Conservation (phyloP, 345 rosid genomes). For the Sisymbrium altissimum region DNA sequence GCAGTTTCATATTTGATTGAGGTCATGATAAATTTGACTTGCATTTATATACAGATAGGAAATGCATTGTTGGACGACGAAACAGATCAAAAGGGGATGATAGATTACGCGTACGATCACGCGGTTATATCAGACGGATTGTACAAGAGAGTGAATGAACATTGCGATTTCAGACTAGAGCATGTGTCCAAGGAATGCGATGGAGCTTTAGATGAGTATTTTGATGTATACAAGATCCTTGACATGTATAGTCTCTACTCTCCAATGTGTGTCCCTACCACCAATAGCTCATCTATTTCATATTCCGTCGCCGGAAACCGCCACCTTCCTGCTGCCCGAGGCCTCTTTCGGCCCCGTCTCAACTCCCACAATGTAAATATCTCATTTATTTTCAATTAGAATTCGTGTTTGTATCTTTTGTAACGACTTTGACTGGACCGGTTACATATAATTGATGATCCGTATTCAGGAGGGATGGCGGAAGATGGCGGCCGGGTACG, state of each 20-base stretch:
- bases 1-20: neutral
- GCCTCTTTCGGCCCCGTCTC: slow-evolving; percentile 39
- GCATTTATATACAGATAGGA: slow-evolving; percentile 52
- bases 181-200: slow-evolving; percentile 35
- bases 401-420: neutral
- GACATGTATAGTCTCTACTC: slow-evolving; percentile 81
- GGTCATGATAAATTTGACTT: neutral
- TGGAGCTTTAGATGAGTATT: slow-evolving; percentile 42
- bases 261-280: slow-evolving; percentile 39
- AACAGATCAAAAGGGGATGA: slow-evolving; percentile 72
- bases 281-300: slow-evolving; percentile 1
- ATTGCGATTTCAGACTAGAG: slow-evolving; percentile 51
- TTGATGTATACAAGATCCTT: slow-evolving; percentile 44
- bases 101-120: slow-evolving; percentile 79
- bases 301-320: slow-evolving; percentile 27
- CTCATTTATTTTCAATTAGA: neutral
- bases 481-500: slow-evolving; percentile 59
- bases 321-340: slow-evolving; percentile 30
- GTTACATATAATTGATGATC: neutral
- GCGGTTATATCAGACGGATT: slow-evolving; percentile 77
- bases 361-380: slow-evolving; percentile 46
- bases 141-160: slow-evolving; percentile 38
- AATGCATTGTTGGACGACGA: slow-evolving; percentile 75
- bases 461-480: slow-evolving; percentile 49
- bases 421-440: neutral